Percentiles rank a stretch among this genome's conserved stretches.
phyloP scores from a whole-genome alignment of 129 eudicot genomes.

The Flaveria brownii region DNA sequence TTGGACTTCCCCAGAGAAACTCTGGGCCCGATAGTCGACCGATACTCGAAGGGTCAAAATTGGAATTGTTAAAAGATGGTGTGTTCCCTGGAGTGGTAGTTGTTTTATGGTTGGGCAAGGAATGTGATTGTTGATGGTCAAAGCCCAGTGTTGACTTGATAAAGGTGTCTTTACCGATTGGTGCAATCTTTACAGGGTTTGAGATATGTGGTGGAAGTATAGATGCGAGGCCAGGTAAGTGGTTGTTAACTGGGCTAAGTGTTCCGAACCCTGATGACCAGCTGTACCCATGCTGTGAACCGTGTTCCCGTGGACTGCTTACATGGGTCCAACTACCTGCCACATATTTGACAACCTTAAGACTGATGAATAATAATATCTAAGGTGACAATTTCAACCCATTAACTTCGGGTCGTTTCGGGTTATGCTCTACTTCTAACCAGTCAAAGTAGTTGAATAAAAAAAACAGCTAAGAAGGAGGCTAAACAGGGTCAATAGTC shows the following conservation, averaged over 20 bases:
- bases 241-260: conserved; percentile 63
- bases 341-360: conserved; percentile 13
- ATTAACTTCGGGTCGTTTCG: neutral
- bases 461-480: neutral
- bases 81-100: conserved; percentile 49
- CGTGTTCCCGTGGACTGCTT: conserved; percentile 78
- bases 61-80: conserved; percentile 57
- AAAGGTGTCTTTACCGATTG: conserved; percentile 67
- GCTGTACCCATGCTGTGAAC: conserved; percentile 36
- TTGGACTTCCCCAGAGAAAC: conserved; percentile 96
- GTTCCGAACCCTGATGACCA: conserved; percentile 62
- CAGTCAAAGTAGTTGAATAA: neutral
- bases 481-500: conserved; percentile 9
- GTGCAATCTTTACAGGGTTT: conserved; percentile 68
- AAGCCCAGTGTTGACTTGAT: conserved; percentile 39
- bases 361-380: neutral
- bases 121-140: conserved; percentile 52
- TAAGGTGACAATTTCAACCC: neutral
- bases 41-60: conserved; percentile 49
- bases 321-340: conserved; percentile 75
- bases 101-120: conserved; percentile 47
- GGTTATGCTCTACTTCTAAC: conserved; percentile 1
- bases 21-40: conserved; percentile 88
- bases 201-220: conserved; percentile 62
- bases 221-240: conserved; percentile 67